Evolutionary conservation across 805 yeast species (phyloP), one percentile per base, ranked within the genome.

Genomic region (Yamadazyma olivae): DNA sequence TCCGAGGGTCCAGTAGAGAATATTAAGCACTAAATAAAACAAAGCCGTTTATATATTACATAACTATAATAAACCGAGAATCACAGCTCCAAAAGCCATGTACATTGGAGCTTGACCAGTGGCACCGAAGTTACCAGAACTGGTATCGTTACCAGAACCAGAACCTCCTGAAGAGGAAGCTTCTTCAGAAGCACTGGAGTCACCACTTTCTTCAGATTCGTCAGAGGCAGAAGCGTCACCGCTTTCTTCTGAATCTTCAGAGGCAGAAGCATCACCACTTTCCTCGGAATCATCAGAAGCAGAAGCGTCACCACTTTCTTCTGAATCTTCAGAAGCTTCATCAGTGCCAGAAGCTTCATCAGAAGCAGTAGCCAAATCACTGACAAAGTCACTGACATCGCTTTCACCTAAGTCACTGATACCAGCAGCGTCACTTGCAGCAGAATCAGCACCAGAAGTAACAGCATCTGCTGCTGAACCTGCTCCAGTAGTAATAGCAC

Each of bases 61-160:
- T n/a, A n/a, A n/a, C n/a, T 46, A 49, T 25, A 49, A 39, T 27
- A 49, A 42, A 27, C 48, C 50, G 36, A 48, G 35, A 20, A 45
- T 47, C 22, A 37, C 41, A 20, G 51, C 45, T 26, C 43, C 50
- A 21, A 52, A 33, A 15, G 48, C 44, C 16, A 48, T 49, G 17
- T 39, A 42, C 16, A 35, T 22, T 29, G 57, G 49, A 6, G 51
- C 53, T 17, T 29, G 28, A 14, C 48, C 40, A 13, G 37, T 37
- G 17, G 44, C 40, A 20, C 44, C 51, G 17, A 44, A 22, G 21
- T 40, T 41, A 32, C 45, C 35, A 16, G 40, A 25, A 24, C n/a
- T n/a, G n/a, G 51, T 41, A 17, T 40, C 35, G 21, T 33, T 32
- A 18, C 32, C 30, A 14, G 43, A 29, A 26, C 37, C 32, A 13